These are phyloP conservation scores for Termitomyces sp. DNA, from an alignment of 768 basidiomycete species.

Conservation along the genomic window DNA sequence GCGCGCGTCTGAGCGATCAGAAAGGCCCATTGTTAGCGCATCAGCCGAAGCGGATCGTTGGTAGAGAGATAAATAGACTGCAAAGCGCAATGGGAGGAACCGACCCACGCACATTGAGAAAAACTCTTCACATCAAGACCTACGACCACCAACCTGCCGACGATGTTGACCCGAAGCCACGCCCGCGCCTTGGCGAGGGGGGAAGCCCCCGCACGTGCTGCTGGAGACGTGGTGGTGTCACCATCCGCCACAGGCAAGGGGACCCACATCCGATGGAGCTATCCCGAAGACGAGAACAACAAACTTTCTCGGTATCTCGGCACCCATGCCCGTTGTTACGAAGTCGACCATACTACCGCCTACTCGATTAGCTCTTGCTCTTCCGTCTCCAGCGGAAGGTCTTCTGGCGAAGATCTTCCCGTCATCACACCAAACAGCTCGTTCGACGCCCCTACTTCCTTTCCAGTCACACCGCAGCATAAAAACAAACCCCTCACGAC, in stretches of 20 bases:
- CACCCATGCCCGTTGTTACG: background rate
- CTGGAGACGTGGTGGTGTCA: background rate
- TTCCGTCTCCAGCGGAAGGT: background rate
- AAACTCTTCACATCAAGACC: background rate
- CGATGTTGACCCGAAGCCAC: conserved; percentile 12
- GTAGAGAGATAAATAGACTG: background rate
- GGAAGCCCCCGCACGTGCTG: background rate
- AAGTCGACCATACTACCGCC: background rate
- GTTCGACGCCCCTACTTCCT: background rate
- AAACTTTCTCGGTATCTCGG: background rate
- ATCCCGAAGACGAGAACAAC: background rate
- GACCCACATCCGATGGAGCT: conserved; percentile 8
- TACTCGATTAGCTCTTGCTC: background rate
- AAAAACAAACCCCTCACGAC: conserved; percentile 1
- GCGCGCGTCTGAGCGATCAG: background rate
- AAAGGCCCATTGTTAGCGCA: background rate
- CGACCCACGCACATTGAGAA: background rate
- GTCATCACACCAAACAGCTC: conserved; percentile 2
- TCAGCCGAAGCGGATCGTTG: background rate
- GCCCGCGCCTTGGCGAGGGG: conserved; percentile 1
- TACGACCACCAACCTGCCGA: background rate
- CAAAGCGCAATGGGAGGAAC: background rate
- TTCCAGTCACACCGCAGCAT: conserved; percentile 2
- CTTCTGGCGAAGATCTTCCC: background rate
- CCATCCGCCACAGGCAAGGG: conserved; percentile 8